Percentiles rank a stretch among this genome's conserved stretches.
phyloP scores from a whole-genome alignment of 148 eudicot genomes.

The Cornus suecica region DNA sequence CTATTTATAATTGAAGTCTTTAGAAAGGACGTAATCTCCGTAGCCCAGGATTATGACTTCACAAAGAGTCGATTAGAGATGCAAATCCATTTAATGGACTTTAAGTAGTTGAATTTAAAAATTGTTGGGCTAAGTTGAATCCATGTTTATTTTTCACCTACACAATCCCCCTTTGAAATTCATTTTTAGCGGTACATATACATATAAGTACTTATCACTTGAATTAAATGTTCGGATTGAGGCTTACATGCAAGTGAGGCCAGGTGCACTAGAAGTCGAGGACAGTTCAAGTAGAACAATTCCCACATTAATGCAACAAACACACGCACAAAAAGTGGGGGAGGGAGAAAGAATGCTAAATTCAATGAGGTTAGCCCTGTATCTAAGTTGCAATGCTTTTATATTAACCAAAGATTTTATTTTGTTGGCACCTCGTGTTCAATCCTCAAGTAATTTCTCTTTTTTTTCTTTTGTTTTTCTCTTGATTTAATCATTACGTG shows the following conservation, averaged over 20 bases:
- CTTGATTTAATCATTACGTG: neutral
- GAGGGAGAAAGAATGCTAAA: neutral
- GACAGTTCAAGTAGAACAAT: neutral
- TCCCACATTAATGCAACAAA: too few relatives aligned
- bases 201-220: neutral
- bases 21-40: neutral
- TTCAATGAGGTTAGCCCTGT: neutral
- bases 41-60: neutral
- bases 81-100: too few relatives aligned
- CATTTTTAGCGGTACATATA: neutral
- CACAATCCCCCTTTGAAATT: slow-evolving; percentile 5
- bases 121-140: too few relatives aligned
- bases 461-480: neutral
- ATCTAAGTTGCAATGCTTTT: neutral
- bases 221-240: neutral
- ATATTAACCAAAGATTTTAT: neutral
- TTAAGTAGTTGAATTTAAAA: too few relatives aligned
- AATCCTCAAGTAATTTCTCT: too few relatives aligned
- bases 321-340: too few relatives aligned
- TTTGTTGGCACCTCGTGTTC: neutral
- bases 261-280: neutral
- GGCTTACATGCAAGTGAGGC: neutral
- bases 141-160: too few relatives aligned
- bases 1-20: neutral
- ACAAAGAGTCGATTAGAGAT: too few relatives aligned